Percentiles rank a stretch among this genome's conserved stretches.
Evolutionary conservation across 495 filamentous ascomycete genomes (phyloP).

Genomic region (Jackrogersella minutella): DNA sequence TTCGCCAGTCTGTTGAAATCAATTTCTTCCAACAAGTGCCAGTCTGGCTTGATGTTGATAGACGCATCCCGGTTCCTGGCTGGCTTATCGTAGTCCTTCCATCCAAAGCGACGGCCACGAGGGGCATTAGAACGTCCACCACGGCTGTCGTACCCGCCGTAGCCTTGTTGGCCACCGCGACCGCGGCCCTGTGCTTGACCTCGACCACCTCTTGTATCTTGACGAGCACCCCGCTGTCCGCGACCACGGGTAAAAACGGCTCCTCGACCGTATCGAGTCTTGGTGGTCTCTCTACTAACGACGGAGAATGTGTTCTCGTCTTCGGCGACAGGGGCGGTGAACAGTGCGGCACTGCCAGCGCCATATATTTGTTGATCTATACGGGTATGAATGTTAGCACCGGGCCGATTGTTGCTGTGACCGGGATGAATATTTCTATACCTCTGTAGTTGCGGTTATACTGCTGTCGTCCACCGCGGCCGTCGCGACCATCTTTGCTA

Average conservation of each 20-base stretch:
- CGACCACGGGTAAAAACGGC: slow-evolving; percentile 88
- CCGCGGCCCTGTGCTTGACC: slow-evolving; percentile 56
- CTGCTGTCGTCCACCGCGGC: slow-evolving; percentile 79
- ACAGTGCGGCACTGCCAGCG: slow-evolving; percentile 83
- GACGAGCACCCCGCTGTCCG: slow-evolving; percentile 75
- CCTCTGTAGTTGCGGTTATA: slow-evolving; percentile 94
- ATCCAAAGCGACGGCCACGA: slow-evolving; percentile 88
- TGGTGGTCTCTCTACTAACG: slow-evolving; percentile 85
- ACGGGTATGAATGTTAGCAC: slow-evolving; percentile 23
- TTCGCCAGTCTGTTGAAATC: slow-evolving; percentile 95
- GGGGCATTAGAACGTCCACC: slow-evolving; percentile 64
- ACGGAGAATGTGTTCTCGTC: slow-evolving; percentile 98
- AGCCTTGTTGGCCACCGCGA: slow-evolving; percentile 53
- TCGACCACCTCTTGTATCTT: slow-evolving; percentile 75
- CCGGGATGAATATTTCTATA: slow-evolving; percentile 48
- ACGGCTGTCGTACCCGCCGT: slow-evolving; percentile 66
- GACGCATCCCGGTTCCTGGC: slow-evolving; percentile 94
- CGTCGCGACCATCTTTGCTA: slow-evolving; percentile 80
- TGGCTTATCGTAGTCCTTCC: slow-evolving; percentile 99
- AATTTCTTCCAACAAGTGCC: slow-evolving; percentile 96
- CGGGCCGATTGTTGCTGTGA: not conserved
- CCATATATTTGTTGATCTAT: slow-evolving; percentile 97
- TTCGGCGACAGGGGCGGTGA: slow-evolving; percentile 87
- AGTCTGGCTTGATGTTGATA: slow-evolving; percentile 92
- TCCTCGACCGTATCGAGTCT: slow-evolving; percentile 87